Base-by-base conservation (phyloP, 352 stramenopile genomes). In the Plasmopara muralis region DNA sequence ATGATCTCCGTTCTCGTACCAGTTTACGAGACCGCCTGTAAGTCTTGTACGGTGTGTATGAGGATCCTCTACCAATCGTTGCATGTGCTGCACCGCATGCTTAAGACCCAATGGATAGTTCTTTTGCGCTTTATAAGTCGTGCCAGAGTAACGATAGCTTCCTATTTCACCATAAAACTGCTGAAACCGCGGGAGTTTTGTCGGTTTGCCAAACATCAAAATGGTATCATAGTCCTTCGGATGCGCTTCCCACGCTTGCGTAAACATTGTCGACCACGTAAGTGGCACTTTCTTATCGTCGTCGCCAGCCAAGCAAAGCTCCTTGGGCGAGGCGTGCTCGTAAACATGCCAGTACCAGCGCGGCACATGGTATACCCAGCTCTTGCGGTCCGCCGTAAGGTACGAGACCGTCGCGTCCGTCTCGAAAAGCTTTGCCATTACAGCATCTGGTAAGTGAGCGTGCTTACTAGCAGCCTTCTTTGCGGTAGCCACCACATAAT, bases 1-100 rank as follows among this genome's bases (percentile, higher is more conserved):
- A 54, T 95, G 77, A 37, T 90, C 64, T 25, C 77, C 80, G 43
- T 88, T 60, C 5, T 70, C 67, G 53, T 95, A 95, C 85, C 83
- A 95, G 50, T 94, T 95, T 25, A 88, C 52, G 4, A 95, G 62
- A 33, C 70, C 80, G 25, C 57, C 61, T 47, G 80, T 83, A 18
- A 81, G 50, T 14, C 47, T 47, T 25, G 59, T 71, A 12, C 18
- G 44, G 7, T 47, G 43, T 4, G 64, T 66, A 9, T 16, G 31
- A 2, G 64, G 47, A 37, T 83, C 60, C 16, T 70, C 43, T 8
- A 83, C 62, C 15, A 87, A 62, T 6, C 50, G 43, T 18, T 87
- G 60, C 46, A 84, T 66, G 31, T 72, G 56, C 18, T 62, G 33
- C n/a, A 87, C 62, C 43, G 65, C 75, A 15, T 67, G 63, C n/a